These are phyloP conservation scores for Rhodotorula mucilaginosa DNA, from an alignment of 1,284 basidiomycete species.

Conservation along the genomic window DNA sequence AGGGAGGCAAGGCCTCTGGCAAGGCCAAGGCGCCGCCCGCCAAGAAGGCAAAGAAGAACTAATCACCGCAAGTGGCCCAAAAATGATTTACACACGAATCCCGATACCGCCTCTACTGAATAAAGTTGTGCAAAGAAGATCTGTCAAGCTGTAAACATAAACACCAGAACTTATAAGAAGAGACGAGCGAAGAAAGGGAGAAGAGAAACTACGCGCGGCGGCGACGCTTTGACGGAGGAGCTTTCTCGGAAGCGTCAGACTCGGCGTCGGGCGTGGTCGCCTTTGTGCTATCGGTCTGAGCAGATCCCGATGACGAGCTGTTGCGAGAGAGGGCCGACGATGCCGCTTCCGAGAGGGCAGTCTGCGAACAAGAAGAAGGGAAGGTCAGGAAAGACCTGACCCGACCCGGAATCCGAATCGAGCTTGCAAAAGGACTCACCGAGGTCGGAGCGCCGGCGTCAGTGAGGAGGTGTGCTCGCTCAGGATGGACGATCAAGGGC, in stretches of 20 bases:
- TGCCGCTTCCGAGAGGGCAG: neutral
- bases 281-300: neutral
- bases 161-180: neutral
- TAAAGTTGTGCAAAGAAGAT: neutral
- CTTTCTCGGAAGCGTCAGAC: neutral
- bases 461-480: neutral
- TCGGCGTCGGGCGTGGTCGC: neutral
- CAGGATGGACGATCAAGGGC: slow-evolving; percentile 14
- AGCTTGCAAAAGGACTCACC: too few species aligned
- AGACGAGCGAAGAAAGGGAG: neutral
- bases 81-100: neutral
- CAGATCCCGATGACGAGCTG: neutral
- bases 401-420: too few species aligned
- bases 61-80: neutral
- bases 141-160: neutral
- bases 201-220: neutral
- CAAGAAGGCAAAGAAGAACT: slow-evolving; percentile 30
- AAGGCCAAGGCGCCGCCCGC: slow-evolving; percentile 18
- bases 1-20: slow-evolving; percentile 22
- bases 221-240: neutral
- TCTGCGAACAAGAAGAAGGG: neutral
- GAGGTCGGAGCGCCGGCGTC: too few species aligned
- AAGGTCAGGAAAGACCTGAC: neutral
- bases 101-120: too few species aligned
- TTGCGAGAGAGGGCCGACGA: neutral